A percentile compares a stretch with the other conserved stretches of the same genome.
Evolutionary conservation across 306 rosid genomes (phyloP).

Genomic region (Alnus glutinosa): DNA sequence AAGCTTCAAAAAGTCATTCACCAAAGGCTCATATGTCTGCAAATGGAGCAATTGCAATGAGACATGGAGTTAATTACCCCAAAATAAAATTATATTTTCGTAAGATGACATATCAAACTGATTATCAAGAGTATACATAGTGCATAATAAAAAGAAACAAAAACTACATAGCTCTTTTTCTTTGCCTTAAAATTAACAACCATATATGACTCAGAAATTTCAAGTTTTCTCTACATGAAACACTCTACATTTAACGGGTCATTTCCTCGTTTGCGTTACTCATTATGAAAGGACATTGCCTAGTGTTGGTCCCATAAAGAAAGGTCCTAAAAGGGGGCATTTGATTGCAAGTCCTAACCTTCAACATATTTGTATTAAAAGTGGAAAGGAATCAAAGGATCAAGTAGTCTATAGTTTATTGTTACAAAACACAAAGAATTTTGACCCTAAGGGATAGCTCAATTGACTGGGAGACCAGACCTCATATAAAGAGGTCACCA

Average conservation of each 20-base stretch:
- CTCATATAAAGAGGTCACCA: too few relatives aligned
- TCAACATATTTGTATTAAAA: not conserved
- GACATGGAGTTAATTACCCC: constrained; percentile 17
- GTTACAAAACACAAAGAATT: not conserved
- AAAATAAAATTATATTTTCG: not conserved
- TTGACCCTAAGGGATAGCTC: too few relatives aligned
- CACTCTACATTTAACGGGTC: not conserved
- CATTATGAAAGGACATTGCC: not conserved
- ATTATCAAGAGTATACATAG: not conserved
- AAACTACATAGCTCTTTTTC: not conserved
- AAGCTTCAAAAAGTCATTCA: constrained; percentile 49
- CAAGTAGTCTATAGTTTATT: not conserved
- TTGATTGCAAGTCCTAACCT: not conserved
- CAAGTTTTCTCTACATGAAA: not conserved
- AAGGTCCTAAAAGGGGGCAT: not conserved
- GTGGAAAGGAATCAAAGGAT: not conserved
- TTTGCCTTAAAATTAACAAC: not conserved
- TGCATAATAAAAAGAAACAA: not conserved
- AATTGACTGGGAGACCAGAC: too few relatives aligned
- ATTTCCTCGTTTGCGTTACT: not conserved
- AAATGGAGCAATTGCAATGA: constrained; percentile 24
- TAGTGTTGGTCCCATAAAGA: not conserved
- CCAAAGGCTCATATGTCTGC: constrained; percentile 53
- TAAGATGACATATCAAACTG: not conserved
- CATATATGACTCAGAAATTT: not conserved